phyloP scores from a whole-genome alignment of 2,329 filamentous ascomycete species.

The Lecanicillium sp. region DNA sequence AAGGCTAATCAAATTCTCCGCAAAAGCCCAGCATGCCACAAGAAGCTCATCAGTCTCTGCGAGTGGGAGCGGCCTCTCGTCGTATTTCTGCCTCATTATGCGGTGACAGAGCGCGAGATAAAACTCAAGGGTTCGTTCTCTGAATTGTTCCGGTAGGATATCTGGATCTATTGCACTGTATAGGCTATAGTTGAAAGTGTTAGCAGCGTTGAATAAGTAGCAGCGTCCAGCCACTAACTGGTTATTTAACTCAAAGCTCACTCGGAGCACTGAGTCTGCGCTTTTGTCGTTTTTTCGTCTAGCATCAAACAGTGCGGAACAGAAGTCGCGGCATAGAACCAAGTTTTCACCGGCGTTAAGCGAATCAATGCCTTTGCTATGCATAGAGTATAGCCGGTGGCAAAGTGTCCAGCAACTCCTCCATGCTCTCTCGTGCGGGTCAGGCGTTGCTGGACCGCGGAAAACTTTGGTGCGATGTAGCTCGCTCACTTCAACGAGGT shows the following conservation, averaged over 20 bases:
- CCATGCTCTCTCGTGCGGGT: conserved; percentile 83
- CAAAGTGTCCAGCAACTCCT: conserved; percentile 91
- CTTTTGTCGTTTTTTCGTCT: conserved; percentile 69
- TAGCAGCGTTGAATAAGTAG: not conserved
- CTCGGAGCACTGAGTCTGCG: conserved; percentile 78
- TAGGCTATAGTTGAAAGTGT: conserved; percentile 39
- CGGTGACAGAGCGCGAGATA: conserved; percentile 91
- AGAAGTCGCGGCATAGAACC: conserved; percentile 86
- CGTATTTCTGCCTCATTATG: conserved; percentile 87
- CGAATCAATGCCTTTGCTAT: conserved; percentile 60
- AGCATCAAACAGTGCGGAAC: conserved; percentile 83
- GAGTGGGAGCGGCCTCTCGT: conserved; percentile 39
- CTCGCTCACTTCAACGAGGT: conserved; percentile 42
- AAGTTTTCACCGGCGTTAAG: conserved; percentile 66
- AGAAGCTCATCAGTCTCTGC: conserved; percentile 80
- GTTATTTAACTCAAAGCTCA: conserved; percentile 93
- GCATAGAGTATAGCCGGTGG: conserved; percentile 77
- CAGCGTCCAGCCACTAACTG: conserved; percentile 53
- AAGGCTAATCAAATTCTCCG: conserved; percentile 88
- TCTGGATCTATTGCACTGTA: conserved; percentile 83
- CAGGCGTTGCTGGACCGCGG: conserved; percentile 63
- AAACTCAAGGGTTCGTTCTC: conserved; percentile 85
- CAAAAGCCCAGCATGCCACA: conserved; percentile 79
- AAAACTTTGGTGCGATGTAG: conserved; percentile 79
- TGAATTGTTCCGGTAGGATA: conserved; percentile 75